Conservation (phyloP, 2,329 filamentous ascomycete genomes). For the Ascochyta rabiei region DNA sequence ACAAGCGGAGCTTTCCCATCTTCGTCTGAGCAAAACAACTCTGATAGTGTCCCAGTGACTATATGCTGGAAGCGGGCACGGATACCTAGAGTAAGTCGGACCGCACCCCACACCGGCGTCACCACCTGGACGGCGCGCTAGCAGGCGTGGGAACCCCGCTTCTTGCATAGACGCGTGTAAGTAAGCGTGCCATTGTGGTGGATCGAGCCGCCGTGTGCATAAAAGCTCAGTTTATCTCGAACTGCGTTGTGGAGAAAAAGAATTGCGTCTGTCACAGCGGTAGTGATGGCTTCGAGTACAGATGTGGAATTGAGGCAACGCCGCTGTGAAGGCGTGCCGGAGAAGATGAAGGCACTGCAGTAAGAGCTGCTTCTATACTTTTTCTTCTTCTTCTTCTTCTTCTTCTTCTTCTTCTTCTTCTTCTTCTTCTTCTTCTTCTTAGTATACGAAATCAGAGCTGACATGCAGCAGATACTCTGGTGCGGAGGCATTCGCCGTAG, state of each 20-base stretch:
- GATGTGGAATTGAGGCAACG: background rate
- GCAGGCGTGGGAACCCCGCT: background rate
- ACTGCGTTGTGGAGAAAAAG: background rate
- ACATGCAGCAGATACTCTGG: constrained; percentile 24
- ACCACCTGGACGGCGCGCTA: background rate
- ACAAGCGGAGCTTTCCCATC: too few relatives aligned
- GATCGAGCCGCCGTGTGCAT: too few relatives aligned
- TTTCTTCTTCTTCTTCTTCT: too few relatives aligned
- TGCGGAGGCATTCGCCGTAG: constrained; percentile 28
- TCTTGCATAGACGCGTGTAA: constrained; percentile 9
- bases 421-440: too few relatives aligned
- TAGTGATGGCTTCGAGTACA: background rate
- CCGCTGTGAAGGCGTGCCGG: constrained; percentile 13
- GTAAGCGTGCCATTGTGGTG: background rate
- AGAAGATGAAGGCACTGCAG: constrained; percentile 34
- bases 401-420: too few relatives aligned
- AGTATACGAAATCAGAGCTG: background rate
- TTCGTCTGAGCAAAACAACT: too few relatives aligned
- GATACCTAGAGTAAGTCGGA: too few relatives aligned
- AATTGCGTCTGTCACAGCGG: background rate
- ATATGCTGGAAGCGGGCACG: too few relatives aligned
- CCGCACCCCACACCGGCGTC: too few relatives aligned
- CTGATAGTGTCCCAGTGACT: too few relatives aligned
- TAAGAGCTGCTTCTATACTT: constrained; percentile 1
- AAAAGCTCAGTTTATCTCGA: background rate